Evolutionary conservation across 2,329 filamentous ascomycete species (phyloP).

Genomic region (Madurella fahalii): DNA sequence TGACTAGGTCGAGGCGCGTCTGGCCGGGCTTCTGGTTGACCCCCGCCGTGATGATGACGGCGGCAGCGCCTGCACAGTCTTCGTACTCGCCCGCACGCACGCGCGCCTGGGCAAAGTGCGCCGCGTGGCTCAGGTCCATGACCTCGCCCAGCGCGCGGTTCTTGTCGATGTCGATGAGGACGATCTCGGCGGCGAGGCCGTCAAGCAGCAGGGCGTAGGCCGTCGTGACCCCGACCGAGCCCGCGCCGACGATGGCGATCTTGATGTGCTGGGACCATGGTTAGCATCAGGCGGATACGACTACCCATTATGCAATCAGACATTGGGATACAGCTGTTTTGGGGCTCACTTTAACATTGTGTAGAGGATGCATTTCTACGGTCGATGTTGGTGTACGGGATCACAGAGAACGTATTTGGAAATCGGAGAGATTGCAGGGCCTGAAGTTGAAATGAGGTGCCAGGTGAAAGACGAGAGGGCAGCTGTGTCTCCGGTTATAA

Average conservation of each 20-base stretch:
- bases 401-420: too few species aligned
- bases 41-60: conserved; percentile 33
- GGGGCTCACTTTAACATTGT: not conserved
- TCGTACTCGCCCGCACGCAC: conserved; percentile 28
- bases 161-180: conserved; percentile 32
- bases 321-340: not conserved
- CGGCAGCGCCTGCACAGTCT: conserved; percentile 28
- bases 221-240: conserved; percentile 32
- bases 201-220: conserved; percentile 30
- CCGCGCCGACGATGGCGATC: conserved; percentile 28
- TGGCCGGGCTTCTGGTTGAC: conserved; percentile 34
- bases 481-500: too few species aligned
- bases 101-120: conserved; percentile 29
- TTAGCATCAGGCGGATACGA: not conserved
- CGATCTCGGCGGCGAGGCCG: conserved; percentile 30
- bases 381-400: too few species aligned
- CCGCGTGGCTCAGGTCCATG: conserved; percentile 31
- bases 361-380: not conserved
- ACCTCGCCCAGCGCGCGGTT: conserved; percentile 30
- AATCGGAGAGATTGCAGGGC: too few species aligned
- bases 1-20: conserved; percentile 31
- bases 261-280: conserved; percentile 26
- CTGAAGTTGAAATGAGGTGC: too few species aligned
- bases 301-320: not conserved
- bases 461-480: too few species aligned